Evolutionary conservation across 345 rosid genomes (phyloP).

Genomic region (Eutrema yunnanense): DNA sequence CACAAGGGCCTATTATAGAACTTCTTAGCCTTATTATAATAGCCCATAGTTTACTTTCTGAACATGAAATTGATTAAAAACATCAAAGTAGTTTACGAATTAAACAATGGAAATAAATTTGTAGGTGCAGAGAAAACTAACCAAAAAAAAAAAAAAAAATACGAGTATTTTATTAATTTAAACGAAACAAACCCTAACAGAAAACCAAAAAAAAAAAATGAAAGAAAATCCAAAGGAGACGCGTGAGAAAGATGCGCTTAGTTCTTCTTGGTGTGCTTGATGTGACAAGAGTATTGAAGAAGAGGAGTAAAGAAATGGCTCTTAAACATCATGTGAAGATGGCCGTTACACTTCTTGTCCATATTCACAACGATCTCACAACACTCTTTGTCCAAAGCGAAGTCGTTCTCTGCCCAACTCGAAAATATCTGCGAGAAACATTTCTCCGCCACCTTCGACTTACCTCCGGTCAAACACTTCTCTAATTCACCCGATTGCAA

Average conservation of each 20-base stretch:
- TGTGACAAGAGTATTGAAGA: constrained; percentile 29
- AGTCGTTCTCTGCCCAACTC: constrained; percentile 28
- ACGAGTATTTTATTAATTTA: not conserved
- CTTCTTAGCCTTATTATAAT: not conserved
- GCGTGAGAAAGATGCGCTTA: not conserved
- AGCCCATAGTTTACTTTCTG: not conserved
- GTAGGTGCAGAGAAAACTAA: not conserved
- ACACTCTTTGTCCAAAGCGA: constrained; percentile 26
- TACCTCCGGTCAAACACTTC: constrained; percentile 18
- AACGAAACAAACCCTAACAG: not conserved
- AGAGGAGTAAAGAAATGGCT: constrained; percentile 33
- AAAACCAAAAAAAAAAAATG: not conserved
- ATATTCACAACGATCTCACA: constrained; percentile 24
- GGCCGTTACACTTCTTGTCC: constrained; percentile 13
- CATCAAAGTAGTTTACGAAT: not conserved
- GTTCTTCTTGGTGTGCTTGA: constrained; percentile 23
- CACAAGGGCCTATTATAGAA: not conserved
- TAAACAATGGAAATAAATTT: not conserved
- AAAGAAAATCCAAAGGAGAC: not conserved
- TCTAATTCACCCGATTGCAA: constrained; percentile 18
- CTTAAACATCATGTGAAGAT: constrained; percentile 26
- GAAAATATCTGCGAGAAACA: constrained; percentile 29
- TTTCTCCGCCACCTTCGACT: constrained; percentile 2
- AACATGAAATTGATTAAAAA: not conserved
- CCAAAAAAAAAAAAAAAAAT: not conserved